Base-by-base conservation (phyloP, 1,139 yeast genomes). In the Lodderomyces beijingensis region DNA sequence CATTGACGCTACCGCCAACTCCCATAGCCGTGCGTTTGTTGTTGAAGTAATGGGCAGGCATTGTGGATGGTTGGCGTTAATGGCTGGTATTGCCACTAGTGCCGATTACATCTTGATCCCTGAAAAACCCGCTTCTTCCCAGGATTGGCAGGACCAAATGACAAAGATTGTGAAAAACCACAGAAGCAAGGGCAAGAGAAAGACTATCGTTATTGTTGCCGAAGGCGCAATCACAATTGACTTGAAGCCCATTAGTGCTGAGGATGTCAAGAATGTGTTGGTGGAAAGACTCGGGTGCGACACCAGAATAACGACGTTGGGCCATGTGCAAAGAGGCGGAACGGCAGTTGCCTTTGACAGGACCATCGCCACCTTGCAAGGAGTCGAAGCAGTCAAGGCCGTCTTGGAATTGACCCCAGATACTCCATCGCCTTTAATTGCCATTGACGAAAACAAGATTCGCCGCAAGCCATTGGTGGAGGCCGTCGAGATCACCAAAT, bases 11-110 rank as follows among this genome's bases (percentile, higher is more conserved):
- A 83, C 93, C 24, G 93, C 93, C 21, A 79, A 78, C 37, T 81
- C 89, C 1, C 93, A 83, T 55, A 81, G 87, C 18, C 65, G 93
- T 53, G 93, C 93, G 6, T 83, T 83, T 51, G 88, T 83, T 25
- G 79, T 83, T 28, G 93, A 83, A 57, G 93, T 83, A n/a, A 83
- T 83, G 93, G 93, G 93, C 40, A 72, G 93, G 57, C 91, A 83
- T 50, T 83, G 93, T 65, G 93, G 93, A 44, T 83, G 93, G 93
- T 69, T 83, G 43, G 91, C 86, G 1, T 62, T 83, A 44, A 82
- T 82, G 85, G 83, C 91, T 2, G 91, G 91, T 47, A 74, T 83
- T 38, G 79, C 89, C 16, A 81, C 91, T 11, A 79, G 84, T 51
- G 91, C 93, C 2, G 93, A 83, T 55, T 82, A 75, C 51, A 80